Evolutionary conservation across 1,284 basidiomycete species (phyloP), one percentile per base, ranked within the genome.

Genomic region (Taiwanofungus camphoratus): DNA sequence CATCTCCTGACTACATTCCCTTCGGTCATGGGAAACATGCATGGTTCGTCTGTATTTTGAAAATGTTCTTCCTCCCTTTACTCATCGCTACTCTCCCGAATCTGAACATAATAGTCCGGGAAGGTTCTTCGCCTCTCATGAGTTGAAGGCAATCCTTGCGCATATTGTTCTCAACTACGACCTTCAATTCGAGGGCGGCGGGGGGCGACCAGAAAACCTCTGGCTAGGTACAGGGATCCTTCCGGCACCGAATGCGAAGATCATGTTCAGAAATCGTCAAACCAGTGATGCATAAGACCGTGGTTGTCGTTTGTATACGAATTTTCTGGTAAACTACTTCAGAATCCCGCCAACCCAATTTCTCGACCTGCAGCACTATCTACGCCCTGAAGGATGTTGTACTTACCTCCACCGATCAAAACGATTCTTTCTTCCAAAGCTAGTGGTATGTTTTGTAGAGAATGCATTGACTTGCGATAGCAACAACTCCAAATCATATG

Each of bases 11-110:
- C 1, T 61, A 52, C 40, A 37, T 65, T 22, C 15, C 57, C 4
- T 66, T 64, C 42, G 62, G 64, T 2, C 52, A 56, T 33, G 61
- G 61, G 2, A 42, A 49, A 15, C 58, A 56, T 42, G 57, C 58
- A 20, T 63, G 61, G 61, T 63, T 32, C 15, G 55, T 43, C 19
- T 39, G 8, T n/a, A 3, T n/a, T 3, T 24, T 33, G 31, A 13
- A 20, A 15, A n/a, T 21, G 15, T 9, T 19, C 12, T 19, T 12
- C 34, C 29, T n/a, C 39, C 13, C 7, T 38, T 32, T 21, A 12
- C 8, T 34, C 13, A 9, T 33, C n/a, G 9, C 26, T 29, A 29
- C 8, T 29, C 9, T 29, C 26, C 9, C 15, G 24, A n/a, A 20
- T 33, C 4, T 9, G 8, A 15, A n/a, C 36, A 22, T n/a, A 8